Conservation (phyloP, 1,284 basidiomycete genomes). For the Fomitopsis palustris region DNA sequence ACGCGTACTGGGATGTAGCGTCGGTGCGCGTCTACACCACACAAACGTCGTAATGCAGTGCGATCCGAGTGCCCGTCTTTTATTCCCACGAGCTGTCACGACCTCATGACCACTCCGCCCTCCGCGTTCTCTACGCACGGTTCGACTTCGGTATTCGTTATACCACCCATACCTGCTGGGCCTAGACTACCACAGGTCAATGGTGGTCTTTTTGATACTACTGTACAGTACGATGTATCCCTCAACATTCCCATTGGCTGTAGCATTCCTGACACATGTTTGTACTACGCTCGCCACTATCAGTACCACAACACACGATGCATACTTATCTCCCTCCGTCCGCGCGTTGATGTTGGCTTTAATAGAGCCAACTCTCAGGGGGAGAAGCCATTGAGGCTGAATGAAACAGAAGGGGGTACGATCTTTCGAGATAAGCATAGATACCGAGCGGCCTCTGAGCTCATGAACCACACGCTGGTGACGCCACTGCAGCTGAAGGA, state of each 20-base stretch:
- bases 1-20: conserved; percentile 48
- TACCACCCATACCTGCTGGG: background rate
- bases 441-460: background rate
- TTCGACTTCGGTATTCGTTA: background rate
- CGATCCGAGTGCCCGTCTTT: background rate
- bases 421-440: background rate
- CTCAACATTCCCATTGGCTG: background rate
- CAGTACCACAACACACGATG: background rate
- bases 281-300: background rate
- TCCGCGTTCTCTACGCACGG: background rate
- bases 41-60: background rate
- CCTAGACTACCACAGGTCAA: background rate
- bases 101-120: background rate
- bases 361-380: no score
- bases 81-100: background rate
- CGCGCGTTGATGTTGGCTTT: no score
- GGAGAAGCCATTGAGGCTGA: background rate
- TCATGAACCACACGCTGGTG: background rate
- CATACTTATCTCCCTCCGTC: background rate
- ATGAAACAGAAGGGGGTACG: background rate
- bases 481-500: background rate
- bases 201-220: background rate
- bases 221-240: background rate
- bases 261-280: background rate
- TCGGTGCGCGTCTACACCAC: conserved; percentile 25